phyloP scores from a whole-genome alignment of 495 filamentous ascomycete species.

The Penicillium lividum region DNA sequence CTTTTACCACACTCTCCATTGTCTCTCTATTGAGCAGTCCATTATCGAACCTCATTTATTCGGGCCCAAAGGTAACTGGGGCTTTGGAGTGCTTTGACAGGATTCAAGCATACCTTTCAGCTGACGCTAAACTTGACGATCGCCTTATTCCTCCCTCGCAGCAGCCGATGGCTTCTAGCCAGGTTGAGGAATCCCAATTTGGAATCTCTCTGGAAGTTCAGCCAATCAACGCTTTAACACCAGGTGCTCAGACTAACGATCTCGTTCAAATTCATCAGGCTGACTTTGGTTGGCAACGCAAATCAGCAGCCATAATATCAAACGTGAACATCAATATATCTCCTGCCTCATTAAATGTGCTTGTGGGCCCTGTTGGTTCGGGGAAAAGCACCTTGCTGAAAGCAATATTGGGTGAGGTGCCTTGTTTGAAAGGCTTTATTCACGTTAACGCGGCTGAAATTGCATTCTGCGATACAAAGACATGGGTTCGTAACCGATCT shows the following conservation, averaged over 20 bases:
- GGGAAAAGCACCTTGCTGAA: conserved; percentile 33
- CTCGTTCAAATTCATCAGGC: not conserved
- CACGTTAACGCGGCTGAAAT: not conserved
- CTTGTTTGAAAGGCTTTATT: conserved; percentile 25
- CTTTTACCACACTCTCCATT: not conserved
- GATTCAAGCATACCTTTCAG: not conserved
- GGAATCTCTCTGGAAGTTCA: not conserved
- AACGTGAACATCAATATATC: not conserved
- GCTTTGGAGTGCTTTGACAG: not conserved
- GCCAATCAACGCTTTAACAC: not conserved
- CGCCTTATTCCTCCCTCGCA: not conserved
- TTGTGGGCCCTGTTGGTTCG: conserved; percentile 29
- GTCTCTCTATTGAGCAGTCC: not conserved
- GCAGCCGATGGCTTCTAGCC: not conserved
- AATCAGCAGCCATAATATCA: not conserved
- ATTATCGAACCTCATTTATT: not conserved
- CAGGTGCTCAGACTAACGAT: not conserved
- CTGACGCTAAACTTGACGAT: not conserved
- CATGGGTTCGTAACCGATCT: conserved; percentile 40
- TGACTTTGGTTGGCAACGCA: not conserved
- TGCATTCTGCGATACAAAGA: conserved; percentile 21
- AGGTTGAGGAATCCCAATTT: not conserved
- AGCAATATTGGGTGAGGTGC: conserved; percentile 32
- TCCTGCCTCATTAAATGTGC: conserved; percentile 12
- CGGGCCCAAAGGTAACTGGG: not conserved